Base-by-base conservation (phyloP, 176 grass and related monocot genomes). In the Hyparrhenia diplandra region DNA sequence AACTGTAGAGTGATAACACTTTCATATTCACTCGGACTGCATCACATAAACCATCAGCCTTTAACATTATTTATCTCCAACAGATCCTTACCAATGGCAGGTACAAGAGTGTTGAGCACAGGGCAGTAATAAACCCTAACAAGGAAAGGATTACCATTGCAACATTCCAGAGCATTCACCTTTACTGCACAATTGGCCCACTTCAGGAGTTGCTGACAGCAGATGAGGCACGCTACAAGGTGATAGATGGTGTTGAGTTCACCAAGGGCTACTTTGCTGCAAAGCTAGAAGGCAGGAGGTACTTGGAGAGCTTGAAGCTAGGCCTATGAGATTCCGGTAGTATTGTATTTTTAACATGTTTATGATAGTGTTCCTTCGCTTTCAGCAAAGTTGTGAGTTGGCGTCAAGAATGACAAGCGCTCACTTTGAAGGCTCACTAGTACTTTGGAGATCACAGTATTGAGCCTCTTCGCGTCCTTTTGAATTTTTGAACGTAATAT, bases 81-180 rank as follows among this genome's bases (percentile, higher is more conserved):
- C 58, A 90, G 88, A 83, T 86, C 13, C 41, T 79, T 27, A 90
- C 88, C 23, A 90, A 90, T 74, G 88, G 88, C 0, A 86, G 78
- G 76, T 90, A 82, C 66, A 83, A 83, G 65, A 90, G 88, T 66
- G 82, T 86, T 45, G 88, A 90, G 72, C 88, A 90, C 32, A 67
- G 83, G 45, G 79, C 84, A 17, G 65, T 90, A 24, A 47, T 90
- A 66, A 90, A 86, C 76, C 73, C 83, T 1, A 30, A 80, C 4
- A 90, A 79, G 58, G 72, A 90, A 54, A 78, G 88, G 64, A 76
- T 90, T 37, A 85, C 84, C 2, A 79, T 86, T 51, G 88, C 84
- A 49, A 74, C 78, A 83, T 90, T 90, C 71, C 78, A 83, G 4
- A 92, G 76, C 18, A 46, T 59, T 1, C 5, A 66, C 13, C 69